These are phyloP conservation scores for Leccinum truebloodii DNA, from an alignment of 768 basidiomycete species.

Conservation along the genomic window DNA sequence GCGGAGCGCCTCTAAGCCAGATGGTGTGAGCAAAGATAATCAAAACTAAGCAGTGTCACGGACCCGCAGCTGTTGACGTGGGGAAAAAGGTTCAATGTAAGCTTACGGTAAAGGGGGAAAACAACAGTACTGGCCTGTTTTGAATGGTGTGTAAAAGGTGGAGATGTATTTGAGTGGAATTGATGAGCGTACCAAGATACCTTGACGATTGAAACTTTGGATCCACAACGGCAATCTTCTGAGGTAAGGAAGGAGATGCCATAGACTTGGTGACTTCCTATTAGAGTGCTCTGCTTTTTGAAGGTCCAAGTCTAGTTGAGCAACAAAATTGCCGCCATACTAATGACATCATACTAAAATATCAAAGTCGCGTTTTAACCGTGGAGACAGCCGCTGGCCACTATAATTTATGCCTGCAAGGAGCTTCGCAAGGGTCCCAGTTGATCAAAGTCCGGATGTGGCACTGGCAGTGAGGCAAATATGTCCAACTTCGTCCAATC, in stretches of 20 bases:
- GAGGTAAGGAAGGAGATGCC: not conserved
- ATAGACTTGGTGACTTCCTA: too few relatives aligned
- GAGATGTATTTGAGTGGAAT: not conserved
- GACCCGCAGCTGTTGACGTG: not conserved
- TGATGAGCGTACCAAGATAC: not conserved
- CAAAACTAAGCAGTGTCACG: not conserved
- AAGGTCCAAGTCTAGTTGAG: too few relatives aligned
- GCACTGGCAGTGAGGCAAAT: too few relatives aligned
- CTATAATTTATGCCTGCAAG: too few relatives aligned
- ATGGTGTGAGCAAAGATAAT: not conserved
- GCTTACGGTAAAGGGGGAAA: not conserved
- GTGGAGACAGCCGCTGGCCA: too few relatives aligned
- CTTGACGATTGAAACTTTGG: not conserved
- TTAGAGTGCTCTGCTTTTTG: too few relatives aligned
- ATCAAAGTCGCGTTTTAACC: not conserved
- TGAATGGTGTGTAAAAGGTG: not conserved
- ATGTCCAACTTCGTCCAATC: too few relatives aligned
- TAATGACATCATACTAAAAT: not conserved
- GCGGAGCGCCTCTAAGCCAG: slow-evolving; percentile 33
- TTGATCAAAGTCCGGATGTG: too few relatives aligned
- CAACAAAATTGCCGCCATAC: too few relatives aligned
- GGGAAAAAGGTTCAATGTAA: not conserved
- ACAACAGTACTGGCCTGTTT: not conserved
- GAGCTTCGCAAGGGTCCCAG: too few relatives aligned
- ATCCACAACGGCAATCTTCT: not conserved